Base-by-base conservation (phyloP, 2,329 filamentous ascomycete genomes). In the Dactylonectria estremocensis region DNA sequence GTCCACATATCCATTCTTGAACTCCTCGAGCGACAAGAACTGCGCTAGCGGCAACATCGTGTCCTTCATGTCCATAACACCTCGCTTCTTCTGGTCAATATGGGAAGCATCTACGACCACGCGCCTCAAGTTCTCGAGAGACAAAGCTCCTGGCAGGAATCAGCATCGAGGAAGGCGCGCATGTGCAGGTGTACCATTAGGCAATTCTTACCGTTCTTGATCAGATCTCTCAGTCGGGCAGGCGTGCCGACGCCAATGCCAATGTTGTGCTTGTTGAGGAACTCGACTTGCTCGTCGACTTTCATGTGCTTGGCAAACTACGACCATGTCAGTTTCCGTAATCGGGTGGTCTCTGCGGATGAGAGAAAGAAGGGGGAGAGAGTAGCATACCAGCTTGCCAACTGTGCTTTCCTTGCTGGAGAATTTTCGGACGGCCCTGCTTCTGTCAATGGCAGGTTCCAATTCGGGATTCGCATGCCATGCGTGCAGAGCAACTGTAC, bases 251-350 rank as follows among this genome's bases (percentile, higher is more conserved):
- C 94, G 3, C 93, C 95, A 70, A 98, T 93, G 31, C 94, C 94
- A 13, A 95, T 93, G 68, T 91, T 91, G 72, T 83, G 85, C 61
- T 83, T 86, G 76, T 92, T 87, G 48, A 97, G 89, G 77, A 93
- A 93, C 66, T 92, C 87, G 59, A 95, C 90, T 37, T 95, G 93
- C 75, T 98, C 95, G 60, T 93, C 89, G 11, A 99, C 82, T 83
- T 99, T 99, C 85, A 99, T 97, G 80, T 99, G 96, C 81, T 99
- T 99, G 35, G 96, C 95, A 80, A 99, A 99, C 78, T 89, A 60
- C 3, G 35, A 10, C 14, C 20, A 28, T 13, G 52, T 43, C 13
- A 64, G 54, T 64, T 46, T 28, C 49, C 49, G 49, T 24, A 13
- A 28, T 5, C 24, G 9, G 18, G n/a, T 31, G 16, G 3, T n/a